Conservation (phyloP, 2,329 filamentous ascomycete species). For the Fusarium stilboides region DNA sequence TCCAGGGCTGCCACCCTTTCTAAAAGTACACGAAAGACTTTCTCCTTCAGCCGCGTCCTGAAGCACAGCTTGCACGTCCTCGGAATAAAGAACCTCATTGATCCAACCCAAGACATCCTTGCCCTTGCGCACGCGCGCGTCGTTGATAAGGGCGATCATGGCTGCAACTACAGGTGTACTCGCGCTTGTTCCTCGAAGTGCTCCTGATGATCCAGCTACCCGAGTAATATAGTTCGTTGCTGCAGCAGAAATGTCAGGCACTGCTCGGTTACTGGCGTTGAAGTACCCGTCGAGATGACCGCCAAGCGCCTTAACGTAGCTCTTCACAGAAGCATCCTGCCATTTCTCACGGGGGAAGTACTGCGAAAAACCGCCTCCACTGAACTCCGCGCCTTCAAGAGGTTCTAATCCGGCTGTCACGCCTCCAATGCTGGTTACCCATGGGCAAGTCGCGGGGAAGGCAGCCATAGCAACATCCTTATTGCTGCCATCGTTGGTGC, state of each 20-base stretch:
- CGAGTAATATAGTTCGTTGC: slow-evolving; percentile 69
- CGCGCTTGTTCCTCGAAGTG: slow-evolving; percentile 64
- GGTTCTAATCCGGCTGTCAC: slow-evolving; percentile 59
- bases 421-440: slow-evolving; percentile 76
- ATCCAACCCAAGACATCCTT: slow-evolving; percentile 68
- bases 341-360: slow-evolving; percentile 63
- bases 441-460: slow-evolving; percentile 79
- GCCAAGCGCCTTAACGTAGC: slow-evolving; percentile 60
- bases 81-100: slow-evolving; percentile 65
- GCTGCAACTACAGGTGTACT: slow-evolving; percentile 69
- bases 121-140: slow-evolving; percentile 64
- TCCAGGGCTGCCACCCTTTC: slow-evolving; percentile 51
- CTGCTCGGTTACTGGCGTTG: slow-evolving; percentile 62
- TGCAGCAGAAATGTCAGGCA: slow-evolving; percentile 69
- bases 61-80: slow-evolving; percentile 55
- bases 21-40: slow-evolving; percentile 59
- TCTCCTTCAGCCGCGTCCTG: slow-evolving; percentile 60
- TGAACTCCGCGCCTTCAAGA: slow-evolving; percentile 61
- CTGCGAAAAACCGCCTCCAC: slow-evolving; percentile 68
- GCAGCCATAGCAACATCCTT: slow-evolving; percentile 70
- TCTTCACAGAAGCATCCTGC: slow-evolving; percentile 59
- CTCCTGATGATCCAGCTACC: slow-evolving; percentile 47
- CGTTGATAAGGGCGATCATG: slow-evolving; percentile 69
- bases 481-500: slow-evolving; percentile 71
- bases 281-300: slow-evolving; percentile 62